A percentile compares a stretch with the other conserved stretches of the same genome.
Evolutionary conservation across 495 filamentous ascomycete species (phyloP).

Genomic region (Clavariopsis aquatica): DNA sequence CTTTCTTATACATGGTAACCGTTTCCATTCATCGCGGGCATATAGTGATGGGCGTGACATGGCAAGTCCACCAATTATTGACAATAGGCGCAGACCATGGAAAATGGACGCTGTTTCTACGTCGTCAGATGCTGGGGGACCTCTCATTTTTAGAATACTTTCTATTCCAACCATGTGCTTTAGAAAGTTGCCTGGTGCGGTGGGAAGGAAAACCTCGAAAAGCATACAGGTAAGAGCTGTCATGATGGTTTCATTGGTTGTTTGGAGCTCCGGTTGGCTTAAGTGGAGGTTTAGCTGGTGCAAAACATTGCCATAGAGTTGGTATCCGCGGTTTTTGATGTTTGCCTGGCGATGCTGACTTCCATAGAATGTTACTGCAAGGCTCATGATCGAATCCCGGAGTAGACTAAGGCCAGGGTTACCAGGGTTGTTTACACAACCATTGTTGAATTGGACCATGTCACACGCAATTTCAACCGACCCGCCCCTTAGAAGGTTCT

Average conservation of each 20-base stretch:
- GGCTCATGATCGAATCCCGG: conserved; percentile 8
- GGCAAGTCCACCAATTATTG: conserved; percentile 15
- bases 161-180: conserved; percentile 22
- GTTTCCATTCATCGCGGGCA: conserved; percentile 20
- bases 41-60: neutral
- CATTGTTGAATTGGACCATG: neutral
- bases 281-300: conserved; percentile 14
- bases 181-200: conserved; percentile 14
- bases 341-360: conserved; percentile 15
- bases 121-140: neutral
- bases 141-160: conserved; percentile 13
- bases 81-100: neutral
- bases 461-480: conserved; percentile 17
- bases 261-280: conserved; percentile 7
- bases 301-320: conserved; percentile 15
- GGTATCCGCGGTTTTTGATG: conserved; percentile 9
- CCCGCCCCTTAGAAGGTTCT: conserved; percentile 13
- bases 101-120: neutral
- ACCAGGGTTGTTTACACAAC: neutral
- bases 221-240: conserved; percentile 20
- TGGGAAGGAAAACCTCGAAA: conserved; percentile 23
- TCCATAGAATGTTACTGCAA: conserved; percentile 22
- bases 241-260: conserved; percentile 20
- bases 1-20: neutral
- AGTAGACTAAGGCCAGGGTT: conserved; percentile 6